These are phyloP conservation scores for Chytriomyces confervae DNA, from an alignment of 192 early-diverging fungal species.

Conservation along the genomic window DNA sequence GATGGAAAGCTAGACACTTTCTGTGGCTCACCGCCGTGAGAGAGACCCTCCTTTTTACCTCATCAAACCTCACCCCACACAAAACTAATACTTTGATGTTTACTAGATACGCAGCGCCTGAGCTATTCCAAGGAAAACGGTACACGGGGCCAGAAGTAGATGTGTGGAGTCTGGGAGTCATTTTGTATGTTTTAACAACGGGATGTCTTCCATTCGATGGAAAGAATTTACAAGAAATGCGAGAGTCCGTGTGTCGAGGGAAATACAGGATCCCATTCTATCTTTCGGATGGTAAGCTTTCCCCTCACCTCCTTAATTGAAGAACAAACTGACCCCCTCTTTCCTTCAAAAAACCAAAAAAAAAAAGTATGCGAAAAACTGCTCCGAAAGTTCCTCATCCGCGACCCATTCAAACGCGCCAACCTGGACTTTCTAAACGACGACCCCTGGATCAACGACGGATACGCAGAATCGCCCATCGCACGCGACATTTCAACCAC, in stretches of 20 bases:
- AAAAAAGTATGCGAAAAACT: slow-evolving; percentile 63
- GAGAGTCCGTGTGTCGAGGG: slow-evolving; percentile 65
- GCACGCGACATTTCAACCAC: slow-evolving; percentile 50
- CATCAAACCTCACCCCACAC: neutral
- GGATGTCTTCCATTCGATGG: slow-evolving; percentile 98
- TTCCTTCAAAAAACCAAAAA: slow-evolving; percentile 8
- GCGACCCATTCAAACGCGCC: slow-evolving; percentile 63
- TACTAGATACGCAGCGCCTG: slow-evolving; percentile 67
- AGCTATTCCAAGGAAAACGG: slow-evolving; percentile 75
- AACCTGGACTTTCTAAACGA: slow-evolving; percentile 65
- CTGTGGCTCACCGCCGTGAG: slow-evolving; percentile 69
- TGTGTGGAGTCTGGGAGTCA: slow-evolving; percentile 97
- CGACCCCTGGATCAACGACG: slow-evolving; percentile 69
- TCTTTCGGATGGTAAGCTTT: slow-evolving; percentile 40
- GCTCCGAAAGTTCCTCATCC: slow-evolving; percentile 62
- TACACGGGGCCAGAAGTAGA: slow-evolving; percentile 98
- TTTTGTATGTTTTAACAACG: slow-evolving; percentile 93
- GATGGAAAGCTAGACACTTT: slow-evolving; percentile 68
- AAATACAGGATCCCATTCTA: slow-evolving; percentile 71
- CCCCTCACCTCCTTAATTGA: too few relatives aligned
- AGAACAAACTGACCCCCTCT: too few relatives aligned
- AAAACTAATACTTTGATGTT: slow-evolving; percentile 8
- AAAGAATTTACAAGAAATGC: slow-evolving; percentile 83
- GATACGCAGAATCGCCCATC: slow-evolving; percentile 58
- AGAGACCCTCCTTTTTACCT: neutral